Conservation (phyloP, 257 asterid species). For the Avicennia marina region DNA sequence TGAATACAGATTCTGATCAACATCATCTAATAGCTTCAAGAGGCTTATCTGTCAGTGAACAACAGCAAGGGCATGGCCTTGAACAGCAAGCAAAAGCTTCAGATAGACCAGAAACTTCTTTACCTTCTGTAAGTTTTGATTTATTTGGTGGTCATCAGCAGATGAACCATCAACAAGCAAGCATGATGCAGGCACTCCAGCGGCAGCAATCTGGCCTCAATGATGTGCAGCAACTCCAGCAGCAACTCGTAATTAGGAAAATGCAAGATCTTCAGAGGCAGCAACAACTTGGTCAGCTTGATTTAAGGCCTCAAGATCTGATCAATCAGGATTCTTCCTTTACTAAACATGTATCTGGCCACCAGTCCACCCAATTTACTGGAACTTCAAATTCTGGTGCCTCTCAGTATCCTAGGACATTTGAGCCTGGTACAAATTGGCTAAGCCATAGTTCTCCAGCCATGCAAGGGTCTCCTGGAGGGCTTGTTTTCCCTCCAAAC, state of each 20-base stretch:
- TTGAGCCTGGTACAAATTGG: slow-evolving; percentile 63
- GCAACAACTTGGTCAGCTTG: slow-evolving; percentile 61
- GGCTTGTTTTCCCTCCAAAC: slow-evolving; percentile 44
- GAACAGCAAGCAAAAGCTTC: slow-evolving; percentile 53
- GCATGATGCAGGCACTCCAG: slow-evolving; percentile 62
- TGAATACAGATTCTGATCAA: slow-evolving; percentile 56
- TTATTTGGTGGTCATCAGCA: slow-evolving; percentile 89
- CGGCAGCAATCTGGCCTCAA: slow-evolving; percentile 59
- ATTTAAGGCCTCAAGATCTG: slow-evolving; percentile 44
- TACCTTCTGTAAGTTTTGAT: slow-evolving; percentile 67
- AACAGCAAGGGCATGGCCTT: slow-evolving; percentile 50
- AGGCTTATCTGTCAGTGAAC: slow-evolving; percentile 52
- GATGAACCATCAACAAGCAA: slow-evolving; percentile 65
- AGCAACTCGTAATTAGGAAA: slow-evolving; percentile 60
- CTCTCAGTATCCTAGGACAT: slow-evolving; percentile 39
- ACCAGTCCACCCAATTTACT: slow-evolving; percentile 43
- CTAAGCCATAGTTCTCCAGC: slow-evolving; percentile 48
- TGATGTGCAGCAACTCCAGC: slow-evolving; percentile 76
- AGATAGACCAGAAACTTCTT: slow-evolving; percentile 50
- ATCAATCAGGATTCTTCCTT: slow-evolving; percentile 39
- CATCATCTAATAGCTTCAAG: slow-evolving; percentile 39
- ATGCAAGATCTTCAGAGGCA: slow-evolving; percentile 84
- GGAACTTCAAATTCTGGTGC: slow-evolving; percentile 49
- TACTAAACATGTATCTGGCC: slow-evolving; percentile 51
- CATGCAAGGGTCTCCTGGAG: slow-evolving; percentile 57